phyloP scores from a whole-genome alignment of 1,284 basidiomycete genomes.

The Ganoderma leucocontextum region DNA sequence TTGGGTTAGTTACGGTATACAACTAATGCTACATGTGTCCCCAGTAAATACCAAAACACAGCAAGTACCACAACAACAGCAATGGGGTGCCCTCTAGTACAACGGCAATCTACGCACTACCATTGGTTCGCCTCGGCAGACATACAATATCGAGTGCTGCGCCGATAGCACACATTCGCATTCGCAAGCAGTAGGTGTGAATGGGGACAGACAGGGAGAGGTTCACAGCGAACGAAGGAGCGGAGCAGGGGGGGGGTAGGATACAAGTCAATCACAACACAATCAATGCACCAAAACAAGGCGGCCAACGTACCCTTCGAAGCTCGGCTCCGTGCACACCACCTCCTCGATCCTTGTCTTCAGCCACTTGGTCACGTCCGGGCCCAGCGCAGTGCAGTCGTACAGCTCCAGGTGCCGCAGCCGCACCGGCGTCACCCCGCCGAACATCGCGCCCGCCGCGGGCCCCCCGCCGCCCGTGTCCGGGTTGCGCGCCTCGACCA shows the following conservation, averaged over 20 bases:
- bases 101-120: slow-evolving; percentile 11
- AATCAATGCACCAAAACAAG: slow-evolving; percentile 30
- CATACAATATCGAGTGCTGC: slow-evolving; percentile 15
- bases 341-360: slow-evolving; percentile 65
- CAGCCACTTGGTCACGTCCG: slow-evolving; percentile 73
- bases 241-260: not conserved
- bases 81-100: slow-evolving; percentile 10
- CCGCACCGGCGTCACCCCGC: slow-evolving; percentile 51
- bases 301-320: slow-evolving; percentile 43
- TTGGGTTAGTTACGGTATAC: slow-evolving; percentile 4
- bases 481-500: slow-evolving; percentile 75
- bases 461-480: slow-evolving; percentile 40
- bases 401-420: slow-evolving; percentile 66
- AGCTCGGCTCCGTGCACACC: slow-evolving; percentile 60
- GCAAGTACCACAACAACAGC: slow-evolving; percentile 4
- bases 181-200: not conserved
- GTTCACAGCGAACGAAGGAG: not conserved
- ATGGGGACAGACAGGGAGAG: not conserved
- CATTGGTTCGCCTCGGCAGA: slow-evolving; percentile 17
- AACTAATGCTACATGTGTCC: slow-evolving; percentile 22
- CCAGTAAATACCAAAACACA: slow-evolving; percentile 15
- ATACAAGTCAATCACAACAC: slow-evolving; percentile 7
- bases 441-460: slow-evolving; percentile 31
- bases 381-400: slow-evolving; percentile 67
- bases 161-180: slow-evolving; percentile 1